Evolutionary conservation across 2,329 filamentous ascomycete species (phyloP).

Genomic region (Fusarium sp.): DNA sequence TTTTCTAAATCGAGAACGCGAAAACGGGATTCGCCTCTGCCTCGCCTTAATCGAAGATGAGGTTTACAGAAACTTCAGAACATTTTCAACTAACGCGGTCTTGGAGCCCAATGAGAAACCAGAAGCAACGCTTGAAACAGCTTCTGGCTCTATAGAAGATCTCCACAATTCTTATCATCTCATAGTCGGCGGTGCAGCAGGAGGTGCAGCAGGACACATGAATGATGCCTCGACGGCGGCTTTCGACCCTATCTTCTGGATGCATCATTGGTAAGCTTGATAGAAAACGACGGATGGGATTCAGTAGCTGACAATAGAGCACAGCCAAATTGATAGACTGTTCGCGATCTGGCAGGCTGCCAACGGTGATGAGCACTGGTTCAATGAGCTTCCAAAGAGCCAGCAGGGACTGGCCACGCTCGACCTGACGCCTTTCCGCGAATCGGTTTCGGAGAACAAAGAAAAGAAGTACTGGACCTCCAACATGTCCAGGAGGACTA

Average conservation of each 20-base stretch:
- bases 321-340: neutral
- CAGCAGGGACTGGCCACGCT: rapidly evolving
- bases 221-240: neutral
- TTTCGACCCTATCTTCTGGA: neutral
- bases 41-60: neutral
- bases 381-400: neutral
- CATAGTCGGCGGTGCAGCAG: neutral
- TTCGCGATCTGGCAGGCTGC: neutral
- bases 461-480: neutral
- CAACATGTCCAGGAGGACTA: rapidly evolving
- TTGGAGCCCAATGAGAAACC: rapidly evolving
- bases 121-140: rapidly evolving
- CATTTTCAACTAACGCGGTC: neutral
- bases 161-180: rapidly evolving
- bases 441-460: rapidly evolving
- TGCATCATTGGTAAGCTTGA: neutral
- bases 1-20: rapidly evolving
- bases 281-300: rapidly evolving
- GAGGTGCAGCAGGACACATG: neutral
- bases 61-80: neutral
- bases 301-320: rapidly evolving
- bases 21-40: rapidly evolving
- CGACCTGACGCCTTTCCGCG: neutral
- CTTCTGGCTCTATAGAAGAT: rapidly evolving
- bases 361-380: neutral